Conservation (phyloP, 257 asterid species). For the Catharanthus roseus region DNA sequence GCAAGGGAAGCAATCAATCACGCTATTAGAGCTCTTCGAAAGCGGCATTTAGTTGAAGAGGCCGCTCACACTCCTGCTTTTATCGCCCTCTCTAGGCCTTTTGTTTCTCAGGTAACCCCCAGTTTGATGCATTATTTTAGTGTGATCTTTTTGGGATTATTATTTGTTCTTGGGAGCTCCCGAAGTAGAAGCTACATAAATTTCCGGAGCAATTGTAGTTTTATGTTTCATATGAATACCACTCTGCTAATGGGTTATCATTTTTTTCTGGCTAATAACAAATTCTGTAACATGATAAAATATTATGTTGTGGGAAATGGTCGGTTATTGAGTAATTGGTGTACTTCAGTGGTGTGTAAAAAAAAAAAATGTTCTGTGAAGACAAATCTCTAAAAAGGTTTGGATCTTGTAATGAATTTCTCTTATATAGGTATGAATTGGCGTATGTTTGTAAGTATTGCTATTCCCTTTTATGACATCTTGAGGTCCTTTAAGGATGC, state of each 20-base stretch:
- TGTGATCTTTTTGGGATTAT: not conserved
- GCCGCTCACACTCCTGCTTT: constrained; percentile 92
- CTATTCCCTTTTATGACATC: not conserved
- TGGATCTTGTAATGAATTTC: not conserved
- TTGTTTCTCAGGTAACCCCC: constrained; percentile 53
- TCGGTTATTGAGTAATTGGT: no score
- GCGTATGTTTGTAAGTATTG: no score
- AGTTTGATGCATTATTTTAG: not conserved
- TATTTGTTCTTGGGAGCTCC: not conserved
- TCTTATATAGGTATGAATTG: no score
- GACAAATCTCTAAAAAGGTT: not conserved
- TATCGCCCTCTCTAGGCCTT: constrained; percentile 70
- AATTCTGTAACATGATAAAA: not conserved
- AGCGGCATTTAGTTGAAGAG: constrained; percentile 84
- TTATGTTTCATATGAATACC: not conserved
- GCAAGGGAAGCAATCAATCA: constrained; percentile 57
- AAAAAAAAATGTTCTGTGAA: no score
- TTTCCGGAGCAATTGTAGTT: not conserved
- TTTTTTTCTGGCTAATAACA: not conserved
- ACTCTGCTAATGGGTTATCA: not conserved
- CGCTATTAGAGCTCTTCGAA: constrained; percentile 70
- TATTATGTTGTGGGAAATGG: no score
- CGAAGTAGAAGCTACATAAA: not conserved
- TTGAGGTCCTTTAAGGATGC: no score
- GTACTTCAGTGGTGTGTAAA: no score